Base-by-base conservation (phyloP, 1,284 basidiomycete species). In the Cutaneotrichosporon sp. region DNA sequence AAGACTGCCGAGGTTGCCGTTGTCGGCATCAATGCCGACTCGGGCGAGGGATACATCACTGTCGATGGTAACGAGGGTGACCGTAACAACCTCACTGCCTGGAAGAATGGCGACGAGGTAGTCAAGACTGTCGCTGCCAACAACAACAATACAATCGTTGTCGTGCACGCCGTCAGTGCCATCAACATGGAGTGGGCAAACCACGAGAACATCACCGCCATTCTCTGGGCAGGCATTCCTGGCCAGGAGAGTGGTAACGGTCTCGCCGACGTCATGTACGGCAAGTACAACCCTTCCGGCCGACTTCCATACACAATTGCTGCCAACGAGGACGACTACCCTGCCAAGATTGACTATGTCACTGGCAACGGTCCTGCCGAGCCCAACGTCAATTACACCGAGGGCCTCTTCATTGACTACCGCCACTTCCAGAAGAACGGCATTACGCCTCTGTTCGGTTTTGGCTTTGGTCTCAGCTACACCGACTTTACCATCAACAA, bases 391-490 rank as follows among this genome's bases (percentile, higher is more conserved):
- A 68, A 80, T n/a, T 76, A 89, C 69, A 81, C 77, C 4, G 88
- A 90, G 82, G 85, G 80, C 10, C 68, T 89, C 41, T 73, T 82
- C 62, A 84, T 90, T 65, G 88, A 89, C 73, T 89, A 89, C 69
- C 77, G 86, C 30, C 81, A 83, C 68, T 90, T 90, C 67, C 85
- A 89, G 60, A 77, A 81, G 47, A 79, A 84, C 59, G 71, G 78
- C 54, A 82, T 84, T 54, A 73, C 72, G 1, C 84, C 84, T 0
- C 77, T 81, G 18, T 85, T 77, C 68, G 84, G 86, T 65, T 92
- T 91, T 68, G 90, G 90, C 0, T 90, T 83, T 69, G 90, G 90
- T 0, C 72, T 93, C 61, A 87, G 84, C 54, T 94, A 93, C 77
- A 86, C 90, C 34, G 80, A 75, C 0, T 96, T 93, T 72, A 74